Conservation (phyloP, 139 green algal species). For the Chlorella sp. region DNA sequence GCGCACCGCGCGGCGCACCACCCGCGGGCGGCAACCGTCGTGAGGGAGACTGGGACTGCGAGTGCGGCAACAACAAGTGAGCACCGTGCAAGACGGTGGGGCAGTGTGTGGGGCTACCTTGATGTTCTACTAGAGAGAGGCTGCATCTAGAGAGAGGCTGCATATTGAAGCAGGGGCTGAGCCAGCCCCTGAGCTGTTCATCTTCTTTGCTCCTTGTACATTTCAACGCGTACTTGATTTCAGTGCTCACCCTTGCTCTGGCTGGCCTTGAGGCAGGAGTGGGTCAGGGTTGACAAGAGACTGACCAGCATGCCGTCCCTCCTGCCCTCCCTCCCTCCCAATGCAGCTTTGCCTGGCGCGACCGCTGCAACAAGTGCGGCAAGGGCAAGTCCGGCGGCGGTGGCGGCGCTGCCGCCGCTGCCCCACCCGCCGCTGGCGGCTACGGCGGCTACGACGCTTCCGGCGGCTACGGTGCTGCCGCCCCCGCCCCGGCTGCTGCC, state of each 20-base stretch:
- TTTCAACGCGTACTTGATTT: too few species aligned
- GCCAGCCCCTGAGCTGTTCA: too few species aligned
- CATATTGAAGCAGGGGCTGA: too few species aligned
- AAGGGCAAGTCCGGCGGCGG: constrained; percentile 30
- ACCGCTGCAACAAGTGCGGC: constrained; percentile 62
- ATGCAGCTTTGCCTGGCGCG: constrained; percentile 58
- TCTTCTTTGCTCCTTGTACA: background rate
- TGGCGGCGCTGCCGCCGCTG: background rate
- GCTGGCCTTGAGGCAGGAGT: background rate
- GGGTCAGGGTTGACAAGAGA: background rate
- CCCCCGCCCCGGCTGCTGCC: background rate
- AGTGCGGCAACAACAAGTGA: constrained; percentile 40
- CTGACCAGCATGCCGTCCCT: too few species aligned
- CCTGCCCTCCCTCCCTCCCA: background rate
- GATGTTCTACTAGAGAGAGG: too few species aligned
- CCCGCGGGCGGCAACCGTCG: background rate
- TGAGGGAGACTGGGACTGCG: constrained; percentile 31
- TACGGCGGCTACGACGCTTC: background rate
- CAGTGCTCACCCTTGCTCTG: too few species aligned
- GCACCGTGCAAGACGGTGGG: too few species aligned
- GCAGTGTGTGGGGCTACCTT: too few species aligned
- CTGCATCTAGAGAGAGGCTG: too few species aligned
- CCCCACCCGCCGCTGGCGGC: background rate
- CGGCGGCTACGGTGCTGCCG: background rate
- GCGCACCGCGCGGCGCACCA: too few species aligned